Conservation (phyloP, 768 basidiomycete species). For the Asterophora lycoperdoides region DNA sequence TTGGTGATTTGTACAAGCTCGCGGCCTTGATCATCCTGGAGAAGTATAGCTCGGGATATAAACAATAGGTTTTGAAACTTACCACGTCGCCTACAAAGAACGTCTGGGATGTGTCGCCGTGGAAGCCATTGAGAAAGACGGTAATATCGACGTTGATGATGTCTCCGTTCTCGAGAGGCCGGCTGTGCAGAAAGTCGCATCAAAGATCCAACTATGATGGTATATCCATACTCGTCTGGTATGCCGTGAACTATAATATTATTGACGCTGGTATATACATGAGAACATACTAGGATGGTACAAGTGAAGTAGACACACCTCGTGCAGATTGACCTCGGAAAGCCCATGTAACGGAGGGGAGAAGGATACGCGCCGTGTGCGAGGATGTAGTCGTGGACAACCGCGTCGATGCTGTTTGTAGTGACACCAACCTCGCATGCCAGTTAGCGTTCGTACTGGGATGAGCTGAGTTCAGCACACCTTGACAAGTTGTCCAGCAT, state of each 20-base stretch:
- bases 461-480: conserved; percentile 25
- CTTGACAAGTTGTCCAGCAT: conserved; percentile 49
- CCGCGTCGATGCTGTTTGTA: conserved; percentile 69
- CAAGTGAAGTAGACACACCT: conserved; percentile 28
- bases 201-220: background rate
- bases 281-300: conserved; percentile 32
- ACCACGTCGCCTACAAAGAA: conserved; percentile 82
- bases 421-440: conserved; percentile 57
- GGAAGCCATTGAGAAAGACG: conserved; percentile 76
- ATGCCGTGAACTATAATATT: conserved; percentile 87
- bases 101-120: conserved; percentile 86
- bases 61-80: conserved; percentile 16
- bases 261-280: conserved; percentile 67
- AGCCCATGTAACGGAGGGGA: conserved; percentile 71
- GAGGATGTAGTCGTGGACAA: conserved; percentile 69
- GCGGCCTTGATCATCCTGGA: conserved; percentile 63
- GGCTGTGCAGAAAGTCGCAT: conserved; percentile 37
- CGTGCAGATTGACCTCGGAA: conserved; percentile 77
- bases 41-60: background rate
- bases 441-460: background rate
- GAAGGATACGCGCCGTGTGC: conserved; percentile 78
- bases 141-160: conserved; percentile 90
- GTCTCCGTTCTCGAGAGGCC: conserved; percentile 76
- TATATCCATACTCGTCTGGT: conserved; percentile 68
- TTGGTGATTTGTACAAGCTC: conserved; percentile 63